phyloP scores from a whole-genome alignment of 306 rosid genomes.

The Cicer pinnatifidum region DNA sequence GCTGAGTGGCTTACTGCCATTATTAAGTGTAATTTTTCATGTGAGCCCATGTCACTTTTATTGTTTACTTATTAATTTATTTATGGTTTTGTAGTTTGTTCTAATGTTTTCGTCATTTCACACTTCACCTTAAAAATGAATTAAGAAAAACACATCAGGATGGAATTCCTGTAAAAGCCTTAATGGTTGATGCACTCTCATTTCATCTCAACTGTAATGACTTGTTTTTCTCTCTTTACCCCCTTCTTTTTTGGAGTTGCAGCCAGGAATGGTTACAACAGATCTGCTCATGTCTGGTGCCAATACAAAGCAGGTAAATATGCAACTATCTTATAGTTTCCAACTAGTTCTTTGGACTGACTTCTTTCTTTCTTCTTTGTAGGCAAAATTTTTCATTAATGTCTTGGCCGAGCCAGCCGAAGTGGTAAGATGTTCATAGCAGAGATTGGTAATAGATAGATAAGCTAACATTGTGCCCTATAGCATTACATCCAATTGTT shows the following conservation, averaged over 20 bases:
- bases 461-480: neutral
- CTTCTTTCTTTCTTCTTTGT: slow-evolving; percentile 41
- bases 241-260: slow-evolving; percentile 45
- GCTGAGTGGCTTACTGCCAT: neutral
- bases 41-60: neutral
- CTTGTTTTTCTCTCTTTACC: slow-evolving; percentile 14
- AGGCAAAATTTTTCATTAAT: slow-evolving; percentile 98
- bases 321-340: slow-evolving; percentile 28
- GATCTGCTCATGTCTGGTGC: slow-evolving; percentile 99
- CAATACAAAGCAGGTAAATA: slow-evolving; percentile 79
- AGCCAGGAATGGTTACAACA: slow-evolving; percentile 99
- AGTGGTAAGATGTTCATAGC: slow-evolving; percentile 67
- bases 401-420: slow-evolving; percentile 96
- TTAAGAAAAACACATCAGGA: slow-evolving; percentile 14
- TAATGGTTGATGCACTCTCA: neutral
- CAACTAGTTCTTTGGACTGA: slow-evolving; percentile 17
- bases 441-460: slow-evolving; percentile 27
- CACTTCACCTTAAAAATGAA: slow-evolving; percentile 28
- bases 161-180: slow-evolving; percentile 4
- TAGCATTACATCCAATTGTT: slow-evolving; percentile 17
- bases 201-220: slow-evolving; percentile 11
- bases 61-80: neutral
- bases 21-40: neutral
- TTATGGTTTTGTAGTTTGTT: neutral
- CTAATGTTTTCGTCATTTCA: slow-evolving; percentile 17